Evolutionary conservation across 768 basidiomycete species (phyloP).

Genomic region (Russula virescens): DNA sequence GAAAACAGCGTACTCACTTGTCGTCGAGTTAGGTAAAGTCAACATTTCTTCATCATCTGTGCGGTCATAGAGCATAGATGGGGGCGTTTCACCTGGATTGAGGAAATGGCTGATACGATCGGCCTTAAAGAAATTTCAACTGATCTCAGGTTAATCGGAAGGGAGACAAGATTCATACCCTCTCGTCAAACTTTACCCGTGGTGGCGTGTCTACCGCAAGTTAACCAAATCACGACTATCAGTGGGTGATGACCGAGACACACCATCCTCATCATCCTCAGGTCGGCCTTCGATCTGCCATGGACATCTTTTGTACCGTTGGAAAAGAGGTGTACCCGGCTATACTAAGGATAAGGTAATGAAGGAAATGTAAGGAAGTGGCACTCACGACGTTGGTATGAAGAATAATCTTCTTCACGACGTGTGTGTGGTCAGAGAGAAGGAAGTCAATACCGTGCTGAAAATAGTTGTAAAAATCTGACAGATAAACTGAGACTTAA

Average conservation of each 20-base stretch:
- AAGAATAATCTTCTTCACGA: slow-evolving; percentile 77
- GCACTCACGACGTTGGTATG: slow-evolving; percentile 78
- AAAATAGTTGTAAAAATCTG: slow-evolving; percentile 92
- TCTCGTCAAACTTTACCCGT: slow-evolving; percentile 63
- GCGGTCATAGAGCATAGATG: slow-evolving; percentile 76
- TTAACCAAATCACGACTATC: slow-evolving; percentile 5
- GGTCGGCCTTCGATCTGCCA: slow-evolving; percentile 81
- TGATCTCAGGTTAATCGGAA: not conserved
- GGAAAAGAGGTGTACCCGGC: slow-evolving; percentile 87
- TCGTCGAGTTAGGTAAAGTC: slow-evolving; percentile 60
- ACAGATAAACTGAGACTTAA: slow-evolving; percentile 4
- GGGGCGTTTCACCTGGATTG: slow-evolving; percentile 64
- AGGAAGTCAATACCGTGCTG: slow-evolving; percentile 88
- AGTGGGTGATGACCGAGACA: slow-evolving; percentile 9
- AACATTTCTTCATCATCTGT: slow-evolving; percentile 71
- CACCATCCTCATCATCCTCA: slow-evolving; percentile 82
- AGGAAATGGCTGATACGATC: slow-evolving; percentile 77
- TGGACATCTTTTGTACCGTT: slow-evolving; percentile 85
- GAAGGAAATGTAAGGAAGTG: not conserved
- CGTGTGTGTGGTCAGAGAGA: slow-evolving; percentile 62
- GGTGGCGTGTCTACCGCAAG: slow-evolving; percentile 58
- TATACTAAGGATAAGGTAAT: slow-evolving; percentile 29
- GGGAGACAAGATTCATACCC: slow-evolving; percentile 37
- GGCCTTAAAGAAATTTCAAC: slow-evolving; percentile 41
- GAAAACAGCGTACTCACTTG: slow-evolving; percentile 44